Evolutionary conservation across 2,329 filamentous ascomycete genomes (phyloP), one percentile per base, ranked within the genome.

Genomic region (Pseudocercospora cruenta): DNA sequence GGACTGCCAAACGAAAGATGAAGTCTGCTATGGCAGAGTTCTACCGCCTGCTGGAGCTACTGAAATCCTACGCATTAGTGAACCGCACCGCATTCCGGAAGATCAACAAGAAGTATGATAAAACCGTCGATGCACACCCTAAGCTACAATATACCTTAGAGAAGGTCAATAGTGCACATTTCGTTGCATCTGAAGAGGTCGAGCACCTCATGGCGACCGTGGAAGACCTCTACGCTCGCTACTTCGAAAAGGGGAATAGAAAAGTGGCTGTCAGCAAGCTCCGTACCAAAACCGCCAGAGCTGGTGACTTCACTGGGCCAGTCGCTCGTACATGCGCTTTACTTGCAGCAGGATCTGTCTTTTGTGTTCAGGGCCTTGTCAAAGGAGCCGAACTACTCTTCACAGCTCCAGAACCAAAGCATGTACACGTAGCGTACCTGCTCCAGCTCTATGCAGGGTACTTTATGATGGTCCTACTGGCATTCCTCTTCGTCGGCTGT

Each of bases 31-130:
- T 98, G 58, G 91, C 96, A 74, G 95, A 98, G 77, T 97, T 93
- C 77, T 98, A 99, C 77, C 90, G 94, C 21, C 91, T 92, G 0
- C 84, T 99, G 14, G 95, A 99, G 77, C 82, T 98, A 54, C 85
- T 99, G 66, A 98, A 97, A 80, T 91, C 92, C 0, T 99, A 96
- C 74, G 90, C 93, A 1, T 82, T 96, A 22, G 84, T 97, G 14
- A 99, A 99, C 78, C 87, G 93, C 58, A 97, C 93, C 0, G 95
- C 93, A 0, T 98, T 98, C 75, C 90, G 94, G 33, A 99, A 99
- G 79, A 93, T 99, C 76, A 97, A 96, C 80, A 99, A 99, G 79
- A 99, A 99, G 80, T 98, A 96, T 77, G 94, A 98, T 83, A 99
- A 98, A 81, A 88, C 91, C 1, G 88, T 93, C 64, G 88, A 93